These are phyloP conservation scores for Urochloa ruziziensis DNA, from an alignment of 176 grass and related monocot genomes.

Conservation along the genomic window DNA sequence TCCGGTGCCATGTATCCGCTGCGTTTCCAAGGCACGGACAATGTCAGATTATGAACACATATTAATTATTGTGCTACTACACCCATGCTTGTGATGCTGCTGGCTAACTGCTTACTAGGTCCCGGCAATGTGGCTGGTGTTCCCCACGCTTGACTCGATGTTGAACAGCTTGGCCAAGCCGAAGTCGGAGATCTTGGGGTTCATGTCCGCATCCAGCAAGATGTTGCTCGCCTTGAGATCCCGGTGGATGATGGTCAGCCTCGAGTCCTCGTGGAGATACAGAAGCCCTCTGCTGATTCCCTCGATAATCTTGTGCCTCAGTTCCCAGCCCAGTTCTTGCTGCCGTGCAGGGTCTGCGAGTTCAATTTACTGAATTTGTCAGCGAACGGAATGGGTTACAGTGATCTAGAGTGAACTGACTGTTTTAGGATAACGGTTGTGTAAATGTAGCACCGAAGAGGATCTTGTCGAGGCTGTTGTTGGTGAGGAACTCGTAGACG, in stretches of 20 bases:
- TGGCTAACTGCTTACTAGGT: conserved; percentile 64
- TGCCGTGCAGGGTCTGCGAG: conserved; percentile 30
- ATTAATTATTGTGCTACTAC: too few species aligned
- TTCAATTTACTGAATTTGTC: background rate
- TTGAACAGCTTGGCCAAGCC: conserved; percentile 55
- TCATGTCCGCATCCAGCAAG: conserved; percentile 50
- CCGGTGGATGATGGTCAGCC: conserved; percentile 50
- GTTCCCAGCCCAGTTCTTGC: conserved; percentile 26
- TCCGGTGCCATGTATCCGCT: conserved; percentile 73
- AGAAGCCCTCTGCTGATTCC: conserved; percentile 52
- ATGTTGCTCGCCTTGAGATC: conserved; percentile 59
- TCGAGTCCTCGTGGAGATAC: conserved; percentile 65
- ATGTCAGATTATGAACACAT: too few species aligned
- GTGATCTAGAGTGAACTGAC: background rate
- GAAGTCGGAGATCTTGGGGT: conserved; percentile 67
- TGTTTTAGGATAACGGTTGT: background rate
- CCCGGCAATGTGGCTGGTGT: conserved; percentile 47
- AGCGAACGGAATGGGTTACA: too few species aligned
- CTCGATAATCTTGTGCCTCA: conserved; percentile 52
- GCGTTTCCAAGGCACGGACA: background rate
- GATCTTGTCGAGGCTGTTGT: conserved; percentile 51
- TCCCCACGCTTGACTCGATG: conserved; percentile 28
- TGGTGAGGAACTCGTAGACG: conserved; percentile 50
- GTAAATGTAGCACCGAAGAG: conserved; percentile 27
- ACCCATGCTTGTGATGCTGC: too few species aligned